These are phyloP conservation scores for Ascobolus immersus DNA, from an alignment of 495 filamentous ascomycete species.

Conservation along the genomic window DNA sequence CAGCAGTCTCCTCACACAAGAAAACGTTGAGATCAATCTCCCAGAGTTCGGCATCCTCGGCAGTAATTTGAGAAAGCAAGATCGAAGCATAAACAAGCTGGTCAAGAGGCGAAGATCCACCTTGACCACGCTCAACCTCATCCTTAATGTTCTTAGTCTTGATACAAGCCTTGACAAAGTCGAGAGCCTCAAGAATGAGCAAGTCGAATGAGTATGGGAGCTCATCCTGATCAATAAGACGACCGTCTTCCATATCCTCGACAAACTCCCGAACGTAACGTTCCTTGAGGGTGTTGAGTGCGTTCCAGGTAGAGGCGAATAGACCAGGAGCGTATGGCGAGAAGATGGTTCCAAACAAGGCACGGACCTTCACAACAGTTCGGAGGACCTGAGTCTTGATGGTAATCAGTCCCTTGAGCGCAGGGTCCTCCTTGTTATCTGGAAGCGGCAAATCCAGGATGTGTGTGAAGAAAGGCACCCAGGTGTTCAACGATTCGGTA, in stretches of 20 bases:
- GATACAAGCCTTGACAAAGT: conserved; percentile 71
- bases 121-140: conserved; percentile 21
- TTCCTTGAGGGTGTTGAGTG: conserved; percentile 42
- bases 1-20: conserved; percentile 76
- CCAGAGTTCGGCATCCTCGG: conserved; percentile 73
- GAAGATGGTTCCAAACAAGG: conserved; percentile 57
- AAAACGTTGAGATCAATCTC: conserved; percentile 89
- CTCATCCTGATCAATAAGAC: conserved; percentile 69
- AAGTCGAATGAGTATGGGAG: conserved; percentile 93
- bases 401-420: conserved; percentile 31
- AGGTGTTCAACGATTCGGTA: conserved; percentile 51
- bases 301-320: conserved; percentile 69
- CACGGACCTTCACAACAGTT: conserved; percentile 72
- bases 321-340: conserved; percentile 49
- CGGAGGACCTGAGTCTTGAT: conserved; percentile 76
- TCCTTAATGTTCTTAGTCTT: conserved; percentile 40
- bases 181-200: conserved; percentile 71
- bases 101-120: conserved; percentile 10
- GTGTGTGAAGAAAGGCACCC: conserved; percentile 60
- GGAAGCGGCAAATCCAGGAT: conserved; percentile 36
- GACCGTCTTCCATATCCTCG: conserved; percentile 55
- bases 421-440: conserved; percentile 17
- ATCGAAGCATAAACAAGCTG: conserved; percentile 18
- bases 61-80: conserved; percentile 71
- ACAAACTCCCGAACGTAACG: conserved; percentile 64